Evolutionary conservation across 192 early-diverging fungal genomes (phyloP).

Genomic region (Umbelopsis sp.): DNA sequence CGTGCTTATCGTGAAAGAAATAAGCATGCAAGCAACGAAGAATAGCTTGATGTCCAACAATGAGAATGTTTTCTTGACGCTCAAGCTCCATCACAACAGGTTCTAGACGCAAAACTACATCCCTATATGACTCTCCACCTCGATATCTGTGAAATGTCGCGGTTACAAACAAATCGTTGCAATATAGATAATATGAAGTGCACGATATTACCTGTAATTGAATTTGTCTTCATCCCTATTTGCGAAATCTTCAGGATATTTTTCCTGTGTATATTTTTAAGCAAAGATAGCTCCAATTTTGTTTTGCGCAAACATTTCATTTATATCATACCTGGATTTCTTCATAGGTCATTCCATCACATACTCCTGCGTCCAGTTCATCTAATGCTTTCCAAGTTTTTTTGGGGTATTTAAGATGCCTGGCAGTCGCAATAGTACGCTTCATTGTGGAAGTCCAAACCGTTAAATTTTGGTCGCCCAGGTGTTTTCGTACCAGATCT

Average conservation of each 20-base stretch:
- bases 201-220: slow-evolving; percentile 75
- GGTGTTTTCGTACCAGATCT: slow-evolving; percentile 69
- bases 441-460: slow-evolving; percentile 98
- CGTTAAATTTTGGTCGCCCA: slow-evolving; percentile 77
- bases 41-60: slow-evolving; percentile 97
- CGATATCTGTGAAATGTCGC: neutral
- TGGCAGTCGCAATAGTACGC: slow-evolving; percentile 90
- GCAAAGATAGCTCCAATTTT: neutral
- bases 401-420: slow-evolving; percentile 80
- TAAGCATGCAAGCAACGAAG: slow-evolving; percentile 97
- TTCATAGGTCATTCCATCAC: slow-evolving; percentile 99
- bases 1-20: slow-evolving; percentile 91
- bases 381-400: slow-evolving; percentile 98
- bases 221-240: slow-evolving; percentile 98
- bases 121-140: slow-evolving; percentile 75
- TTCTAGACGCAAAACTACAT: slow-evolving; percentile 94
- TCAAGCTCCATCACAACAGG: slow-evolving; percentile 99
- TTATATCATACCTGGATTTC: slow-evolving; percentile 77
- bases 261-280: slow-evolving; percentile 36
- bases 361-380: slow-evolving; percentile 95
- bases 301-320: neutral
- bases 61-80: slow-evolving; percentile 94
- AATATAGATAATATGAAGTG: neutral
- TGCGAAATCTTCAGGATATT: slow-evolving; percentile 92
- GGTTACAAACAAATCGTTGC: too few relatives aligned